A percentile compares a stretch with the other conserved stretches of the same genome.
phyloP scores from a whole-genome alignment of 768 basidiomycete species.

The Pisolithus sp. region DNA sequence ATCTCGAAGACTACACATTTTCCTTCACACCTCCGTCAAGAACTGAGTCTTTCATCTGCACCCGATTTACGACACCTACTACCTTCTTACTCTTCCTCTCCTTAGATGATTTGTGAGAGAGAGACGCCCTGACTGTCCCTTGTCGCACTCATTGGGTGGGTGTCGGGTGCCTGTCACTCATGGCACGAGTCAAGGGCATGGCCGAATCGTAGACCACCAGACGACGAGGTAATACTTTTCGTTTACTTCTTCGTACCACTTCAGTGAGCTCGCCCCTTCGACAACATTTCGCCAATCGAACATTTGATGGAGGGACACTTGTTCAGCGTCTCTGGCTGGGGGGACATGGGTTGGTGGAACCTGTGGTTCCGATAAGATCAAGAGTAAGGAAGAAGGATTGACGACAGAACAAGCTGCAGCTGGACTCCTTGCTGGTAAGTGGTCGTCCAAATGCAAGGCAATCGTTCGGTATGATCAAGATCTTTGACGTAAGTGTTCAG shows the following conservation, averaged over 20 bases:
- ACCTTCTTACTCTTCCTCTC: slow-evolving; percentile 6
- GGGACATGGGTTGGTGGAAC: slow-evolving; percentile 6
- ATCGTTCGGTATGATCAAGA: neutral
- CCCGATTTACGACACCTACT: slow-evolving; percentile 23
- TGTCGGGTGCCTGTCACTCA: slow-evolving; percentile 10
- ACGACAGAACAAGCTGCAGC: slow-evolving; percentile 59
- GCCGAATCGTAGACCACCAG: neutral
- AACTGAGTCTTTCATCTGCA: slow-evolving; percentile 44
- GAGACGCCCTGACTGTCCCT: slow-evolving; percentile 18
- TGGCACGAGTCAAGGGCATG: neutral
- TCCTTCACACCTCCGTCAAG: slow-evolving; percentile 7
- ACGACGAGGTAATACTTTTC: neutral
- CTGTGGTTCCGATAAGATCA: slow-evolving; percentile 50
- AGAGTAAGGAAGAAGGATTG: slow-evolving; percentile 60
- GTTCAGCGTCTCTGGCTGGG: slow-evolving; percentile 18
- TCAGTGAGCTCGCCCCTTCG: slow-evolving; percentile 16
- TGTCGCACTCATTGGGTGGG: slow-evolving; percentile 32
- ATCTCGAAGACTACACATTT: slow-evolving; percentile 6
- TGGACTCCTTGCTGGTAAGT: slow-evolving; percentile 51
- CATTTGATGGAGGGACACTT: slow-evolving; percentile 16
- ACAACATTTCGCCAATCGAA: slow-evolving; percentile 35
- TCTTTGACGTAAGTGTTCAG: slow-evolving; percentile 47
- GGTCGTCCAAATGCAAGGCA: neutral
- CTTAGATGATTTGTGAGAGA: slow-evolving; percentile 11
- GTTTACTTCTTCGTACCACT: neutral